Conservation (phyloP, 2,329 filamentous ascomycete genomes). For the Phaeophleospora eucalypticola region DNA sequence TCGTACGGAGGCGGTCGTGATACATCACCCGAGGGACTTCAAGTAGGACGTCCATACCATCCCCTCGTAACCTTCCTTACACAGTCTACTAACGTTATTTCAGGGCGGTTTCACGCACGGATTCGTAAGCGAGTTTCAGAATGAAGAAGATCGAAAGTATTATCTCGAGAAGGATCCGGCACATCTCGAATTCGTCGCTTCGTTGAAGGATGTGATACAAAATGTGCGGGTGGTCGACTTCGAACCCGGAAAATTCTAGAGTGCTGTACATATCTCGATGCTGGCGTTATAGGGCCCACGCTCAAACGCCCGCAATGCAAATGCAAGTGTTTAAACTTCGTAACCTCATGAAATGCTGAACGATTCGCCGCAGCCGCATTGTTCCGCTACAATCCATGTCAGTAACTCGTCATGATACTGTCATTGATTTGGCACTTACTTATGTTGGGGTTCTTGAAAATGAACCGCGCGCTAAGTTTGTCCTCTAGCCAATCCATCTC, state of each 20-base stretch:
- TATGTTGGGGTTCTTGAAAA: slow-evolving; percentile 96
- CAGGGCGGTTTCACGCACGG: slow-evolving; percentile 63
- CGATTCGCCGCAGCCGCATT: slow-evolving; percentile 94
- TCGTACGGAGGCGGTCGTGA: slow-evolving; percentile 57
- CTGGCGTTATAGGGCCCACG: slow-evolving; percentile 3
- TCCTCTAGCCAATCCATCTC: slow-evolving; percentile 99
- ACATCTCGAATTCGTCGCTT: slow-evolving; percentile 58
- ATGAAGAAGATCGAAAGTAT: slow-evolving; percentile 61
- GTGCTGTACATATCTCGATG: background rate
- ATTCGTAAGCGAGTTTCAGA: slow-evolving; percentile 66
- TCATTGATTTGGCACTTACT: slow-evolving; percentile 59
- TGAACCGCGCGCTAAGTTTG: slow-evolving; percentile 84
- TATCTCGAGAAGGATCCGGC: slow-evolving; percentile 63
- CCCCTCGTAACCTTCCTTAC: background rate
- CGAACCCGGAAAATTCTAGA: slow-evolving; percentile 34
- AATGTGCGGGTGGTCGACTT: slow-evolving; percentile 61
- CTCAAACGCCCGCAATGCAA: slow-evolving; percentile 15
- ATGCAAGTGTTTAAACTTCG: slow-evolving; percentile 21
- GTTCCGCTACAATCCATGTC: slow-evolving; percentile 64
- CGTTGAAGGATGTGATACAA: slow-evolving; percentile 46
- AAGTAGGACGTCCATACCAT: slow-evolving; percentile 42
- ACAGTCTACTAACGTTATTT: background rate
- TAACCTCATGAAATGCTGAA: slow-evolving; percentile 59
- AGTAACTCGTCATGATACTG: slow-evolving; percentile 8
- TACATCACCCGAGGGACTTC: slow-evolving; percentile 57